Percentiles rank a stretch among this genome's conserved stretches.
phyloP scores from a whole-genome alignment of 192 early-diverging fungal species.

The Fimicolochytrium jonesii region DNA sequence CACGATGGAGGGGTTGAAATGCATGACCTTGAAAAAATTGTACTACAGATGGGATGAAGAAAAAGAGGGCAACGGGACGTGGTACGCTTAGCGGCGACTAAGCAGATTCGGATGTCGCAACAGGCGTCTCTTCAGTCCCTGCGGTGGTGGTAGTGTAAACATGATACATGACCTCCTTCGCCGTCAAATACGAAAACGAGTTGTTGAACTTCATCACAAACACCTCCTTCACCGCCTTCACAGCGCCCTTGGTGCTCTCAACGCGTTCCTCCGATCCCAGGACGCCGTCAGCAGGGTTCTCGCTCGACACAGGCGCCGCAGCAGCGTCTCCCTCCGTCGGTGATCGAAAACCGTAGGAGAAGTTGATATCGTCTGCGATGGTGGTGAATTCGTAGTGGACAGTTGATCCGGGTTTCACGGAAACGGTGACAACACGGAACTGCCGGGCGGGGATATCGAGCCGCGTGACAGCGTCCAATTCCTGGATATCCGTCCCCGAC shows the following conservation, averaged over 20 bases:
- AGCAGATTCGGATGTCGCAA: too few species aligned
- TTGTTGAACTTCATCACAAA: constrained; percentile 19
- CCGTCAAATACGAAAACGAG: constrained; percentile 21
- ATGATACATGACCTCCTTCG: constrained; percentile 26
- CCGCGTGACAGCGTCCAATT: background rate
- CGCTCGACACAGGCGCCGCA: background rate
- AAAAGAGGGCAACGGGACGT: too few species aligned
- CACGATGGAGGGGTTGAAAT: too few species aligned
- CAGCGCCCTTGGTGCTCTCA: too few species aligned
- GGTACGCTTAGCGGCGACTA: too few species aligned
- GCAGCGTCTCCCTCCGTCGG: background rate
- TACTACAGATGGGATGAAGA: too few species aligned
- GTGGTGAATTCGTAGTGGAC: background rate
- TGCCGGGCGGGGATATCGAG: constrained; percentile 5
- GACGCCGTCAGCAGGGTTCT: too few species aligned
- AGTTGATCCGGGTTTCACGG: background rate
- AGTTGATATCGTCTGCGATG: background rate
- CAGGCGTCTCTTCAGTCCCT: too few species aligned
- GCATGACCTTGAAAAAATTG: too few species aligned
- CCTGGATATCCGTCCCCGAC: background rate
- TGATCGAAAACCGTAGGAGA: background rate
- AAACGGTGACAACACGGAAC: background rate
- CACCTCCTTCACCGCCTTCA: background rate
- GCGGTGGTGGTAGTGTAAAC: background rate
- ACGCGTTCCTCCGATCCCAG: background rate